A percentile compares a stretch with the other conserved stretches of the same genome.
Conservation (phyloP, 352 stramenopile species). For the Pythium dissotocum region DNA sequence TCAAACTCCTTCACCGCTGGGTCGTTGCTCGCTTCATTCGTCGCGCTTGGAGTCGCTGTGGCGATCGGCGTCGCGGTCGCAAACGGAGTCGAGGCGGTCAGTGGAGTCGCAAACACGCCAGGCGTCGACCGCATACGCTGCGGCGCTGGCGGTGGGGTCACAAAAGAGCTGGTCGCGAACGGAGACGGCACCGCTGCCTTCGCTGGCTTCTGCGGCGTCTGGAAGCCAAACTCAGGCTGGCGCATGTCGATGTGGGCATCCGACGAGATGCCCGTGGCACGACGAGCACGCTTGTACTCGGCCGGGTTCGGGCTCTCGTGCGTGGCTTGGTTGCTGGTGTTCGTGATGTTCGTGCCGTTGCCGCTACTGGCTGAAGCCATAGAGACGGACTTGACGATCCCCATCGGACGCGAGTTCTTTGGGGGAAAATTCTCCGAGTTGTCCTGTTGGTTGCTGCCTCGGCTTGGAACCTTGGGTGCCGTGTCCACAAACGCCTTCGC, state of each 20-base stretch:
- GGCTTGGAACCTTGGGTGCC: slow-evolving; percentile 13
- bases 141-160: not conserved
- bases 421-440: slow-evolving; percentile 21
- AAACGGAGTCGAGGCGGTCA: not conserved
- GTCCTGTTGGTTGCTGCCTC: slow-evolving; percentile 18
- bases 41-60: not conserved
- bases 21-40: slow-evolving; percentile 7
- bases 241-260: slow-evolving; percentile 27
- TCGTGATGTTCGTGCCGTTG: not conserved
- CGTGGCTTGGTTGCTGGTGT: slow-evolving; percentile 17
- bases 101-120: not conserved
- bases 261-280: slow-evolving; percentile 11
- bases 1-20: slow-evolving; percentile 21
- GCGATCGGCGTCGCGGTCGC: not conserved
- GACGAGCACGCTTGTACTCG: slow-evolving; percentile 33
- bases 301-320: slow-evolving; percentile 31
- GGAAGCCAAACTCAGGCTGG: slow-evolving; percentile 17
- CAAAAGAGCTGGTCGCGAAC: not conserved
- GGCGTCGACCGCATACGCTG: not conserved
- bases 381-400: not conserved
- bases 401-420: slow-evolving; percentile 3
- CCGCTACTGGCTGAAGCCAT: slow-evolving; percentile 5
- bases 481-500: slow-evolving; percentile 28
- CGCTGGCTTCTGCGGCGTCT: not conserved
- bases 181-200: not conserved